These are phyloP conservation scores for Albifimbria verrucaria DNA, from an alignment of 2,329 filamentous ascomycete species.

Conservation along the genomic window DNA sequence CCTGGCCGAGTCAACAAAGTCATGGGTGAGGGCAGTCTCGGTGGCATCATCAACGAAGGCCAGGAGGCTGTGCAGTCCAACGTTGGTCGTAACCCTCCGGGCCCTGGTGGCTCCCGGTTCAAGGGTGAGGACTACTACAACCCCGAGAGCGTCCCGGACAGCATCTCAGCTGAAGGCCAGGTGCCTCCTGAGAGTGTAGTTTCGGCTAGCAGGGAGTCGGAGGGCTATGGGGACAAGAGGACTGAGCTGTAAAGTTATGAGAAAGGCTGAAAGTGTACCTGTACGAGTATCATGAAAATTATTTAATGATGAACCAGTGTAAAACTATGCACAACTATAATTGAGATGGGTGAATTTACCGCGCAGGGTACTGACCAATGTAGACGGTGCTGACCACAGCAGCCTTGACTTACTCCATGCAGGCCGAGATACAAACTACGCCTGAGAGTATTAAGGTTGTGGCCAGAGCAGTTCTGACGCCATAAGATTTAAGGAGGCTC, in stretches of 20 bases:
- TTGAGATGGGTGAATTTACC: no score
- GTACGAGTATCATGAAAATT: no score
- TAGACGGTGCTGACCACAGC: no score
- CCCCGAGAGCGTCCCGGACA: slow-evolving; percentile 38
- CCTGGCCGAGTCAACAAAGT: slow-evolving; percentile 17
- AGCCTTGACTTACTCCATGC: no score
- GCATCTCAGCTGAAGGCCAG: slow-evolving; percentile 37
- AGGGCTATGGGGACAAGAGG: slow-evolving; percentile 10
- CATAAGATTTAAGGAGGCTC: no score
- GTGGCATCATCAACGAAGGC: slow-evolving; percentile 31
- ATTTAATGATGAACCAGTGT: no score
- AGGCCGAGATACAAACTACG: no score
- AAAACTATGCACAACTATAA: no score
- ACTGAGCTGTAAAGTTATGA: background rate
- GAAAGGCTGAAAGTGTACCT: no score
- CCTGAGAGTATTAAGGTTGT: no score
- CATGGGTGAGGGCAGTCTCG: slow-evolving; percentile 13
- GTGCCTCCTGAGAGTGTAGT: slow-evolving; percentile 38
- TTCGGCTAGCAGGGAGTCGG: slow-evolving; percentile 28
- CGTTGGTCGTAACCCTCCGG: slow-evolving; percentile 30
- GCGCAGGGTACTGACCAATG: no score
- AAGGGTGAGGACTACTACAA: slow-evolving; percentile 38
- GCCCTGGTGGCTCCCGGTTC: slow-evolving; percentile 34
- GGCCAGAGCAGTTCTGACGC: no score
- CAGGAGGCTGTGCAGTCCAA: slow-evolving; percentile 34